Conservation (phyloP, 1,284 basidiomycete species). For the Papiliotrema nemorosa region DNA sequence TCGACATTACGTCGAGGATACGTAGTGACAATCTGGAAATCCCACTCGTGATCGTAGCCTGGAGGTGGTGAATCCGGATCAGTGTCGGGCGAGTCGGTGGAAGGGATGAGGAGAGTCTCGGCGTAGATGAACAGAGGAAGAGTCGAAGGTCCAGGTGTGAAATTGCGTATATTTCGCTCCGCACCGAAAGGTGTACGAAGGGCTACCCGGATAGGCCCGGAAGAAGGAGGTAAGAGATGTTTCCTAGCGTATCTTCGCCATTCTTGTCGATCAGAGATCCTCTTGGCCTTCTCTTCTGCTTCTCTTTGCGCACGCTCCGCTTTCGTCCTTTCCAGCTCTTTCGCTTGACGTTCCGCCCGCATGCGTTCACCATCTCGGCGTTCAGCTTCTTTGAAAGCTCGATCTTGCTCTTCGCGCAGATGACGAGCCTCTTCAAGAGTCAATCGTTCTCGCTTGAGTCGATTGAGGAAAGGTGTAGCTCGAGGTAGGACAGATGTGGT, state of each 20-base stretch:
- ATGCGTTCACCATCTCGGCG: constrained; percentile 61
- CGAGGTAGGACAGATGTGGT: constrained; percentile 70
- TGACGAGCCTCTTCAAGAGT: constrained; percentile 63
- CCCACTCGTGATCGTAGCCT: constrained; percentile 32
- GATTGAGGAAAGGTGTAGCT: constrained; percentile 66
- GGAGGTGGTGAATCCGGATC: constrained; percentile 36
- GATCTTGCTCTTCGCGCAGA: constrained; percentile 76
- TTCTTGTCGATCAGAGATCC: constrained; percentile 13
- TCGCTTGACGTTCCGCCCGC: constrained; percentile 21
- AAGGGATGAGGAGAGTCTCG: constrained; percentile 42
- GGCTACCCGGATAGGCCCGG: constrained; percentile 29
- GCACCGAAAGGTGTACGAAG: constrained; percentile 37
- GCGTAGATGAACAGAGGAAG: constrained; percentile 41
- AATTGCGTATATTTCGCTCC: constrained; percentile 33
- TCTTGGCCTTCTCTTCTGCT: constrained; percentile 16
- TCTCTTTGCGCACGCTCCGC: constrained; percentile 23
- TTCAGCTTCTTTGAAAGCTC: constrained; percentile 66
- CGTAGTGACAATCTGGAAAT: constrained; percentile 38
- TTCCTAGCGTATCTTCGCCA: constrained; percentile 46
- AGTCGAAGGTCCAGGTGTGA: constrained; percentile 26
- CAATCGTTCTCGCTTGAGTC: constrained; percentile 55
- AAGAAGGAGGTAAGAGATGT: constrained; percentile 30
- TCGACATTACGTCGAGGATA: constrained; percentile 42
- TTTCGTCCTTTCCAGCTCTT: constrained; percentile 20
- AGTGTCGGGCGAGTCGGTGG: constrained; percentile 10